Evolutionary conservation across 768 basidiomycete genomes (phyloP), one percentile per base, ranked within the genome.

Genomic region (Termitomyces sp.): DNA sequence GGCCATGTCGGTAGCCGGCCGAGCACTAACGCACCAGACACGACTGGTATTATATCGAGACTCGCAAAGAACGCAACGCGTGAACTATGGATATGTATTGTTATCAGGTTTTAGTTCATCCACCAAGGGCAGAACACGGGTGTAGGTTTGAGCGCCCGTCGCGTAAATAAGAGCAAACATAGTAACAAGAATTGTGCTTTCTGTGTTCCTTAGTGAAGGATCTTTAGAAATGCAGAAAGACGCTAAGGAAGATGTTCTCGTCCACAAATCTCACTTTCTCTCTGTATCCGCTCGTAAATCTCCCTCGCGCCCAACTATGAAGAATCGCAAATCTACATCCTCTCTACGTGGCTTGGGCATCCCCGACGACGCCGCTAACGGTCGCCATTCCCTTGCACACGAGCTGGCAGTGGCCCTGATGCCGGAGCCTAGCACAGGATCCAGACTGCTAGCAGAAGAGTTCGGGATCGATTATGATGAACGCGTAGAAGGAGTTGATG

Each of bases 381-480:
- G 77, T 43, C 78, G 82, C 47, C 85, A 87, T 68, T 92, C 90
- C 5, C 81, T 94, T 35, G 92, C 92, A 5, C 91, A 94, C 71
- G 92, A 94, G 68, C 83, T 94, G 38, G 92, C 93, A 6, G 84
- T 87, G 36, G 92, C 92, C 10, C 79, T 94, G 56, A 89, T 93
- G 85, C 92, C 91, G 26, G 92, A 94, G 73, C 91, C 93, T 0
- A 87, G 81, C 53, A 78, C 83, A 30, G 84, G 88, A 56, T 92
- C 90, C 26, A 88, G 84, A 70, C 71, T 92, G 35, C 78, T 94
- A 5, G 89, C 89, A 13, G 92, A 93, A 72, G 93, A 94, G 71
- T 91, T 94, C 63, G 92, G 92, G 10, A 87, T 94, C 61, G 92
- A 93, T 68, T 93, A 89, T 63, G 92, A 93, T 61, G 90, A 92